These are phyloP conservation scores for Aciculoconidium aculeatum DNA, from an alignment of 805 yeast species.

Conservation along the genomic window DNA sequence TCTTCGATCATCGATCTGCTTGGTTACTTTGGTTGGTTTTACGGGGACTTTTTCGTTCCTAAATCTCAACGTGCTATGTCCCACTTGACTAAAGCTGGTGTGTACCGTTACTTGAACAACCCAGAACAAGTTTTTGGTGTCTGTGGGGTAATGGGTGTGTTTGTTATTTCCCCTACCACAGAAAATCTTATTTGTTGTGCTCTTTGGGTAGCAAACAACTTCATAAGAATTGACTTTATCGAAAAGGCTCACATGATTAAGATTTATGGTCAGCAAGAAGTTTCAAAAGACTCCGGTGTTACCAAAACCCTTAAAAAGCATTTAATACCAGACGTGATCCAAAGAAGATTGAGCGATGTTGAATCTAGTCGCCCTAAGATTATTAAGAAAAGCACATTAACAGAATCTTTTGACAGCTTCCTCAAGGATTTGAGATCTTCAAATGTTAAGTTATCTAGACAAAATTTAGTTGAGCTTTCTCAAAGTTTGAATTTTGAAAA, in stretches of 20 bases:
- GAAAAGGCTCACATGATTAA: slow-evolving; percentile 75
- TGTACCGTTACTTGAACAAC: slow-evolving; percentile 73
- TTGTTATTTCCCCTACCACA: slow-evolving; percentile 52
- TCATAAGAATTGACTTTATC: slow-evolving; percentile 63
- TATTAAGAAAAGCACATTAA: slow-evolving; percentile 31
- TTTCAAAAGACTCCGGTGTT: slow-evolving; percentile 48
- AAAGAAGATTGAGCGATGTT: slow-evolving; percentile 23
- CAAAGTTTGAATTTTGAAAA: slow-evolving; percentile 34
- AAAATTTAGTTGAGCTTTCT: slow-evolving; percentile 33
- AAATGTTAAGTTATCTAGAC: slow-evolving; percentile 25
- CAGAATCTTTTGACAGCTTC: slow-evolving; percentile 43
- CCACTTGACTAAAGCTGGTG: slow-evolving; percentile 68
- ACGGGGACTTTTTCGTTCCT: slow-evolving; percentile 76
- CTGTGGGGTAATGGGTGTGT: slow-evolving; percentile 74
- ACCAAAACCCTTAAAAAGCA: slow-evolving; percentile 39
- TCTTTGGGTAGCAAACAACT: slow-evolving; percentile 59
- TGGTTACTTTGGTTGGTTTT: slow-evolving; percentile 87
- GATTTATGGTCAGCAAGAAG: slow-evolving; percentile 62
- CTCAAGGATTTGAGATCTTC: slow-evolving; percentile 35
- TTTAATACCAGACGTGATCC: slow-evolving; percentile 34
- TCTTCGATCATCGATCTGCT: slow-evolving; percentile 61
- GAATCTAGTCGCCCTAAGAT: slow-evolving; percentile 11
- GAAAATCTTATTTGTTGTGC: slow-evolving; percentile 45
- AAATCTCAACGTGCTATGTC: slow-evolving; percentile 36
- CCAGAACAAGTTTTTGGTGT: slow-evolving; percentile 78